Evolutionary conservation across 148 eudicot genomes (phyloP).

Genomic region (Camellia sinensis): DNA sequence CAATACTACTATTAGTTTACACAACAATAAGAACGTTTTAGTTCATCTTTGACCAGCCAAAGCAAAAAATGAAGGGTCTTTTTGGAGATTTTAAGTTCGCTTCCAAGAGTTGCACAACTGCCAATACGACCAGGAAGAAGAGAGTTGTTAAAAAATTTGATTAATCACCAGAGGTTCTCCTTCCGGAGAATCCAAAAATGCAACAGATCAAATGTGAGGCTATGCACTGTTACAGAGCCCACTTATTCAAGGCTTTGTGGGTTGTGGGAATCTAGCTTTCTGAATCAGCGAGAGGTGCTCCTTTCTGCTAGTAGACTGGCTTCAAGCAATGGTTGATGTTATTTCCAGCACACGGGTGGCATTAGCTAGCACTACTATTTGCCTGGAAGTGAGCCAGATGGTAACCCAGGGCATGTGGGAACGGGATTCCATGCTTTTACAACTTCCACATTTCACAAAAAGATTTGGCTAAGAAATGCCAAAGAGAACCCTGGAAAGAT

Average conservation of each 20-base stretch:
- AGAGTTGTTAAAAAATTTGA: conserved; percentile 42
- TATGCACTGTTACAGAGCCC: conserved; percentile 77
- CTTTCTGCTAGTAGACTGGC: conserved; percentile 54
- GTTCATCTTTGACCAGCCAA: too few species aligned
- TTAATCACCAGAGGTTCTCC: conserved; percentile 43
- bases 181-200: conserved; percentile 73
- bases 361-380: conserved; percentile 50
- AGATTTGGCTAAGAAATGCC: conserved; percentile 38
- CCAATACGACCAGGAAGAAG: conserved; percentile 91
- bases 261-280: too few species aligned
- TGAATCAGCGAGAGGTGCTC: too few species aligned
- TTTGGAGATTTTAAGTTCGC: too few species aligned
- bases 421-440: conserved; percentile 84
- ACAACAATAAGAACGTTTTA: too few species aligned
- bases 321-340: conserved; percentile 89
- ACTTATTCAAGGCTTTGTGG: conserved; percentile 65
- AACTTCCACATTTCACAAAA: conserved; percentile 78
- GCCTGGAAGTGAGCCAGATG: conserved; percentile 65
- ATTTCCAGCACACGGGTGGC: conserved; percentile 91
- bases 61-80: too few species aligned
- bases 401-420: conserved; percentile 97
- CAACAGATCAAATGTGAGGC: conserved; percentile 30
- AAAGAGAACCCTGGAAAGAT: conserved; percentile 46
- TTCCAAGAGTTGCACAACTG: conserved; percentile 50
- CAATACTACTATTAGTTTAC: too few species aligned